Base-by-base conservation (phyloP, 164 flowering plant species). In the Vitis cinerea region DNA sequence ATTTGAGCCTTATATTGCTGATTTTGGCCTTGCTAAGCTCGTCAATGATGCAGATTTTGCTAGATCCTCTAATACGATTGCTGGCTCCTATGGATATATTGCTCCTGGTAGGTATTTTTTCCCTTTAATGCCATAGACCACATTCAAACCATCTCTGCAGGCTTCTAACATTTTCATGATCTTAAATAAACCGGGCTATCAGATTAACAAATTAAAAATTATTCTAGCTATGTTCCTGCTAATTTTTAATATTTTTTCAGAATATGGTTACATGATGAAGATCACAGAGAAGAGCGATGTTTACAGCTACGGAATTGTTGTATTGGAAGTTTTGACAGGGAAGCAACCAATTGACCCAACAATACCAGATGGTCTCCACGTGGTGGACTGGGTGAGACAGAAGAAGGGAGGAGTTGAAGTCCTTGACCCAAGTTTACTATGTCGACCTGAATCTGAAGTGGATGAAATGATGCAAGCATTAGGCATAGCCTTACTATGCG, bases 341-440 rank as follows among this genome's bases (percentile, higher is more conserved):
- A 94, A 92, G 76, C 98, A 89, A 64, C 98, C 98, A 1, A 90
- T 91, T 7, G 98, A 93, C 72, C 97, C 97, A 19, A 93, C 97
- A 1, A 90, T 89, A 65, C 94, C 94, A 0, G 93, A 89, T 7
- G 98, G 98, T 2, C 83, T 81, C 12, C 98, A 91, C 77, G 77
- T 94, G 0, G 97, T 89, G 29, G 97, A 94, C 59, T 94, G 97
- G 97, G 93, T 92, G 29, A 82, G 91, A 66, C 92, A 82, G 50
- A 84, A 71, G 80, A 81, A 84, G 62, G 84, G 85, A 6, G 76
- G 84, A 1, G 59, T 60, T 13, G 92, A 89, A 37, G 92, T 90
- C 3, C 85, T 94, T 2, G 97, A 88, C 64, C 82, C 77, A 0
- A 73, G 78, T 66, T 55, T 92, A 9, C 80, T 70, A 9, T 79